Evolutionary conservation across 306 rosid species (phyloP).

Genomic region (Dryas drummondii): DNA sequence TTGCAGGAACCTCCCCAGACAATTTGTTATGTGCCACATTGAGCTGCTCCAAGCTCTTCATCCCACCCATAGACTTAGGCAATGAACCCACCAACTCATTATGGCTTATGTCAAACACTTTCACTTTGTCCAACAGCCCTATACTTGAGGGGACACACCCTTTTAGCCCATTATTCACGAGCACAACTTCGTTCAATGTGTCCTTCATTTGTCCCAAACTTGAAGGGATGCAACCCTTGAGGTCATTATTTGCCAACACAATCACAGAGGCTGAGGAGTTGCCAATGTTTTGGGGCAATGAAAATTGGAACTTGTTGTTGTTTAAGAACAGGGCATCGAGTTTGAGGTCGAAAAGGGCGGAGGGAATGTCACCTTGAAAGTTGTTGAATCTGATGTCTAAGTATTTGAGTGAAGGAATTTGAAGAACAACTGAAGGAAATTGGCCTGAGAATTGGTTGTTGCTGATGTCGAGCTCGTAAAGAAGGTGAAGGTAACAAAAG

Average conservation of each 20-base stretch:
- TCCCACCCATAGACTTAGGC: slow-evolving; percentile 53
- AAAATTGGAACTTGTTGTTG: slow-evolving; percentile 57
- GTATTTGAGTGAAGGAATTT: slow-evolving; percentile 45
- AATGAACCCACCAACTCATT: slow-evolving; percentile 61
- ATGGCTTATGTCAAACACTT: slow-evolving; percentile 67
- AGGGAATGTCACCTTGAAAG: slow-evolving; percentile 57
- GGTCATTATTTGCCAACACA: slow-evolving; percentile 67
- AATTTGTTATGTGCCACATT: slow-evolving; percentile 67
- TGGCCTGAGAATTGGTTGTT: slow-evolving; percentile 68
- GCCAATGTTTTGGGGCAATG: slow-evolving; percentile 58
- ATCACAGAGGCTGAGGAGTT: slow-evolving; percentile 59
- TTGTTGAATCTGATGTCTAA: slow-evolving; percentile 71
- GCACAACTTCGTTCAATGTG: slow-evolving; percentile 63
- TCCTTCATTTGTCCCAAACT: slow-evolving; percentile 52
- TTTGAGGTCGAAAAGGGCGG: slow-evolving; percentile 50
- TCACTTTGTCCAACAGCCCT: slow-evolving; percentile 51
- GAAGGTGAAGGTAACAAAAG: slow-evolving; percentile 43
- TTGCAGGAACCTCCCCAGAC: slow-evolving; percentile 62
- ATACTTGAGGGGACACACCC: slow-evolving; percentile 69
- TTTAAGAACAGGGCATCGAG: slow-evolving; percentile 82
- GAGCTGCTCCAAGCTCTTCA: slow-evolving; percentile 75
- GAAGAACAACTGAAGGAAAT: slow-evolving; percentile 55
- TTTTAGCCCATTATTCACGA: slow-evolving; percentile 54
- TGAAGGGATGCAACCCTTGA: slow-evolving; percentile 64
- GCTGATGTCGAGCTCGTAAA: slow-evolving; percentile 70